Evolutionary conservation across 192 early-diverging fungal genomes (phyloP).

Genomic region (Coemansia sp.): DNA sequence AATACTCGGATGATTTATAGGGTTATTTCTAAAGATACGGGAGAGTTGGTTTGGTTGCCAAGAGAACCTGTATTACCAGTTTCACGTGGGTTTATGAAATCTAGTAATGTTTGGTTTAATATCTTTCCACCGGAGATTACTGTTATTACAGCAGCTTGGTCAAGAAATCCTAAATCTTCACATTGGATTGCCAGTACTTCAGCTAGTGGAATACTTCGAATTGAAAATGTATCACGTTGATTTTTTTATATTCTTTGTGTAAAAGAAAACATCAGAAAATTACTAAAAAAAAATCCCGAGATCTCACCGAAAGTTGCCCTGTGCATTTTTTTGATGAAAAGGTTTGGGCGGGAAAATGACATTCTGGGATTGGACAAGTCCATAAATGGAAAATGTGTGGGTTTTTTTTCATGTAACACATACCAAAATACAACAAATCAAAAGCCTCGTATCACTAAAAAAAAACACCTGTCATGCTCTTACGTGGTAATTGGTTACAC

Average conservation of each 20-base stretch:
- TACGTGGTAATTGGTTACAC: background rate
- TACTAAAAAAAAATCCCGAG: too few relatives aligned
- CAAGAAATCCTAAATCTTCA: constrained; percentile 22
- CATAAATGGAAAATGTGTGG: background rate
- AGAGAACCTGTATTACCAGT: background rate
- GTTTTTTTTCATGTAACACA: too few relatives aligned
- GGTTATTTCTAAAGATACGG: background rate
- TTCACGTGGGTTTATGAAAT: background rate
- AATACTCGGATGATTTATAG: background rate
- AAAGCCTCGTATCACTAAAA: background rate
- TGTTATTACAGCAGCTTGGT: constrained; percentile 37
- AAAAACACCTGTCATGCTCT: background rate
- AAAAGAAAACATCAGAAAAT: too few relatives aligned
- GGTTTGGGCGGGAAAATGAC: background rate
- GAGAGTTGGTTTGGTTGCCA: background rate
- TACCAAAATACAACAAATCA: background rate
- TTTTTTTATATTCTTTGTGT: background rate
- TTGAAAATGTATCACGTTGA: constrained; percentile 26
- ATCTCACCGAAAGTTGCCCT: background rate
- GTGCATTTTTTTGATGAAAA: background rate
- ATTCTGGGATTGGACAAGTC: background rate
- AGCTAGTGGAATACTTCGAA: constrained; percentile 27
- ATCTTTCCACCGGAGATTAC: constrained; percentile 27
- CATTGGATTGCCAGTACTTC: constrained; percentile 35
- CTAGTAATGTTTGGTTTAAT: background rate